Evolutionary conservation across 2,329 filamentous ascomycete genomes (phyloP).

Genomic region (Pseudophaeomoniella oleicola): DNA sequence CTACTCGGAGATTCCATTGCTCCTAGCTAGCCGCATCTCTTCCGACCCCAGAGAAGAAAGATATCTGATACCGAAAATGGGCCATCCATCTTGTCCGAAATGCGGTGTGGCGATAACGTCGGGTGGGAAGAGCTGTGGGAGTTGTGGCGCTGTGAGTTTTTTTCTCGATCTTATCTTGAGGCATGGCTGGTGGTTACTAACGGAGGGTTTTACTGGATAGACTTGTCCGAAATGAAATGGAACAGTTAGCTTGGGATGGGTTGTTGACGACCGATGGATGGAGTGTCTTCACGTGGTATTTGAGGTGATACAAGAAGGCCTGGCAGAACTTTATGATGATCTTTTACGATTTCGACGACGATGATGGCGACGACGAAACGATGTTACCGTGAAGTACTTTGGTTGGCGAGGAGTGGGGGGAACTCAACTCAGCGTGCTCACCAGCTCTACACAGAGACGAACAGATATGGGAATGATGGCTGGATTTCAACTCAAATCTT

Average conservation of each 20-base stretch:
- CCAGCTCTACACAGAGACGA: conserved; percentile 2
- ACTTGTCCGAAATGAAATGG: no score
- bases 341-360: not conserved
- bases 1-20: not conserved
- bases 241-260: no score
- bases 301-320: no score
- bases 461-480: not conserved
- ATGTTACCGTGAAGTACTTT: not conserved
- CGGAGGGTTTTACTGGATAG: no score
- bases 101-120: not conserved
- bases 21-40: not conserved
- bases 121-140: not conserved
- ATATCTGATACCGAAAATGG: not conserved
- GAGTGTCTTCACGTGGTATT: no score
- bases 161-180: not conserved
- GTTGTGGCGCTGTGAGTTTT: not conserved
- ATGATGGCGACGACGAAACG: not conserved
- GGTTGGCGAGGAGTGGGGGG: conserved; percentile 3
- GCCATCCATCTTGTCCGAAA: not conserved
- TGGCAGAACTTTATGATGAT: no score
- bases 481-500: not conserved
- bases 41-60: not conserved
- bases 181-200: no score
- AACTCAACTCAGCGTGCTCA: conserved; percentile 1
- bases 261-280: no score